Evolutionary conservation across 306 rosid species (phyloP), one percentile per base, ranked within the genome.

Genomic region (Quercus berberidifolia): DNA sequence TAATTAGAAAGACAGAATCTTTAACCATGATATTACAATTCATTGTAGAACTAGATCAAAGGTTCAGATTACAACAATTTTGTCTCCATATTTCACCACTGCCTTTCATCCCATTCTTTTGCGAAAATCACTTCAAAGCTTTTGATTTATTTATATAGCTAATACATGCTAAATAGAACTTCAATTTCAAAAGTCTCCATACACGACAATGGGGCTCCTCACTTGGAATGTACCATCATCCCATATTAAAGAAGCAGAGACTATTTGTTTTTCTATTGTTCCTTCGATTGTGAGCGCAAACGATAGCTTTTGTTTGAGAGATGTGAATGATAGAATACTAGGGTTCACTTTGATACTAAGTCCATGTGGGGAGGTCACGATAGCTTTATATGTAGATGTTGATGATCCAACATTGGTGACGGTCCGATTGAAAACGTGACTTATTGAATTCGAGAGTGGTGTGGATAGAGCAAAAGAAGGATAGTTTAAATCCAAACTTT

Each of bases 381-480:
- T 13, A 33, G 78, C 78, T 58, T 23, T 74, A 74, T 74, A 74
- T 2, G 57, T 35, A 30, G 69, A 74, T 2, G 12, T 74, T 41
- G 68, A 30, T 2, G 35, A 58, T 57, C 78, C 78, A 56, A 74
- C 78, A 21, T 74, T 74, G 14, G 78, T 58, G 35, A 58, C 78
- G 0, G 69, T 58, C 38, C 78, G 63, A 21, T 14, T 35, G 31
- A 55, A 74, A 58, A 72, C 19, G 0, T 65, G 71, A 49, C 10
- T 78, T 41, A 81, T 8, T 19, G 30, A 51, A 23, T 23, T 56
- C 13, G 2, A 69, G 9, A 64, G n/a, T 0, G 13, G 5, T 10
- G 18, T 41, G 4, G 23, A 30, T 17, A 87, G 57, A 2, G 89
- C 83, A 55, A 88, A 78, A 3, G 92, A 82, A 64, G 93, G 97